Evolutionary conservation across 1,284 basidiomycete species (phyloP).

Genomic region (Anthracocystis panici-leucophaei): DNA sequence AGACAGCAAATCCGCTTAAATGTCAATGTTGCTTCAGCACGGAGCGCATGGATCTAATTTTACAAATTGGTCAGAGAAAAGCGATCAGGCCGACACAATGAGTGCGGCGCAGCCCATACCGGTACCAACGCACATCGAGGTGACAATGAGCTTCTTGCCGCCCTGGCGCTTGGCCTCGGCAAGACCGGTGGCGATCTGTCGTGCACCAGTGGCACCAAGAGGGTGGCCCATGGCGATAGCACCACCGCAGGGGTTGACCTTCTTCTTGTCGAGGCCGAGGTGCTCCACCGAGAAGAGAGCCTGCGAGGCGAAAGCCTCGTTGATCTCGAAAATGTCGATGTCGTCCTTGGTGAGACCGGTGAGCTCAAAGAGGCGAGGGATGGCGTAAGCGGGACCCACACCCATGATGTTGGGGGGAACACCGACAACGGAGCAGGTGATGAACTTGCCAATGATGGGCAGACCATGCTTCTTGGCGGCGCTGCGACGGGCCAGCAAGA

Average conservation of each 20-base stretch:
- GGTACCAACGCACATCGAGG: slow-evolving; percentile 89
- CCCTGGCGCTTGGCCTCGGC: slow-evolving; percentile 80
- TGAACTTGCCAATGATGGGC: slow-evolving; percentile 92
- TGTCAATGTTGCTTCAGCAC: not conserved
- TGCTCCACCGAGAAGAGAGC: slow-evolving; percentile 75
- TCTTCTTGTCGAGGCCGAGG: slow-evolving; percentile 70
- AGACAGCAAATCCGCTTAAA: not conserved
- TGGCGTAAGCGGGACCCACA: slow-evolving; percentile 68
- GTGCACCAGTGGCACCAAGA: slow-evolving; percentile 77
- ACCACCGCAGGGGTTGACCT: slow-evolving; percentile 72
- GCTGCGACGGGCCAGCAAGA: slow-evolving; percentile 86
- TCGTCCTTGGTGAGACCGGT: slow-evolving; percentile 62
- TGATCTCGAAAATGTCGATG: slow-evolving; percentile 68
- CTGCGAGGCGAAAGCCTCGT: slow-evolving; percentile 71
- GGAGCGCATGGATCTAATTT: slow-evolving; percentile 15
- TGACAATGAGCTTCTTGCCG: slow-evolving; percentile 73
- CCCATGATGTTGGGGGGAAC: slow-evolving; percentile 70
- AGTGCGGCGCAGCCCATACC: slow-evolving; percentile 86
- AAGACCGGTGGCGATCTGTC: slow-evolving; percentile 86
- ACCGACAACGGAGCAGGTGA: slow-evolving; percentile 80
- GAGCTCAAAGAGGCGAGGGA: slow-evolving; percentile 65
- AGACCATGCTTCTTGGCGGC: slow-evolving; percentile 88
- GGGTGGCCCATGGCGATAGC: slow-evolving; percentile 71
- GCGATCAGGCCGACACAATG: slow-evolving; percentile 76
- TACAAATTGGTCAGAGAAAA: slow-evolving; percentile 9